Conservation (phyloP, 106 monocot species). For the Cymbidium sinense region DNA sequence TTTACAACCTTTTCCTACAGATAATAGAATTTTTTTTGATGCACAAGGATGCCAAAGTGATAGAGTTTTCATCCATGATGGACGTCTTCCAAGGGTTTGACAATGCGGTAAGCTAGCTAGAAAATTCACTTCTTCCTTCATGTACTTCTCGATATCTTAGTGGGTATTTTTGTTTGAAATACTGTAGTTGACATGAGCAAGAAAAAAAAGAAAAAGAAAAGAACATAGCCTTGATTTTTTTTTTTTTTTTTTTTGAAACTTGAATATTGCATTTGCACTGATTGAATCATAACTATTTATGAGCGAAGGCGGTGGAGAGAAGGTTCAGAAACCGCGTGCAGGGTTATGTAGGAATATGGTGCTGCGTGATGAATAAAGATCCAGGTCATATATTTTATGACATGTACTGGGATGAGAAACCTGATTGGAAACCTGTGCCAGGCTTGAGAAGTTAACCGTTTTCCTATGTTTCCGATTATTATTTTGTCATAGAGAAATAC, state of each 20-base stretch:
- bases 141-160: background rate
- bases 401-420: conserved; percentile 96
- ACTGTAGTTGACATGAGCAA: background rate
- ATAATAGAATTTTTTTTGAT: conserved; percentile 25
- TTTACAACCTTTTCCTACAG: background rate
- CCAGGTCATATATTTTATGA: conserved; percentile 92
- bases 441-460: conserved; percentile 52
- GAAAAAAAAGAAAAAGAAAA: background rate
- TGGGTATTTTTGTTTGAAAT: background rate
- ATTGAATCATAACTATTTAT: background rate
- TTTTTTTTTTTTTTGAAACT: background rate
- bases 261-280: background rate
- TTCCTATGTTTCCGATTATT: conserved; percentile 43
- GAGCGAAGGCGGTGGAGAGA: conserved; percentile 39
- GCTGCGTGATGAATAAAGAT: conserved; percentile 47
- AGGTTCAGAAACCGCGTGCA: conserved; percentile 83
- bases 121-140: background rate
- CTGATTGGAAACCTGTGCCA: conserved; percentile 83
- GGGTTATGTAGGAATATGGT: conserved; percentile 88
- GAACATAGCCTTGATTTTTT: background rate
- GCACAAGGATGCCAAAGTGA: conserved; percentile 67
- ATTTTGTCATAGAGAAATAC: background rate
- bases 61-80: conserved; percentile 78
- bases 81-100: conserved; percentile 66
- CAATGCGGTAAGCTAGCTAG: conserved; percentile 40